Evolutionary conservation across 2,329 filamentous ascomycete genomes (phyloP), one percentile per base, ranked within the genome.

Genomic region (Colletotrichum echinochloae): DNA sequence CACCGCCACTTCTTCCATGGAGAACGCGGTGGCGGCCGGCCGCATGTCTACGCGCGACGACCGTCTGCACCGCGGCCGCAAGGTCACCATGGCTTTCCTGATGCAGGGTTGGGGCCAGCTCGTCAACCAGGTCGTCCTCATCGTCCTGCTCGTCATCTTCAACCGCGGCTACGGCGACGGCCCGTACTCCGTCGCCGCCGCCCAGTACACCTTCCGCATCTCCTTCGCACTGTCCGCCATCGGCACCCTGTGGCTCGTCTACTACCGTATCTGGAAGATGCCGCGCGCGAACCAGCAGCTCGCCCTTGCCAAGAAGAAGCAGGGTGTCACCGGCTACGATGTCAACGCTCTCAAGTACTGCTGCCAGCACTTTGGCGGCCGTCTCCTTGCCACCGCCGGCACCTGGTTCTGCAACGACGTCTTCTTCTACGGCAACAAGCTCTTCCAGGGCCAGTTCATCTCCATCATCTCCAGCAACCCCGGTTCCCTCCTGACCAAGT

Each of bases 61-160:
- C 80, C 94, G 95, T 79, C 90, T 98, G 63, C 95, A 98, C 85
- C 94, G 95, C 83, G 95, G 95, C 74, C 93, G 95, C 78, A 97
- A 97, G 82, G 95, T 98, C 79, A 97, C 94, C 74, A 94, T 92
- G 81, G 95, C 95, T 69, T 98, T 98, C 85, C 83, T 98, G 82
- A 98, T 98, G 95, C 95, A 98, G 83, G 95, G 95, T 65, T 98
- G 95, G 95, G 95, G 95, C 74, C 95, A 98, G 82, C 93, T 97
- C 80, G 86, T 93, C 85, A 98, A 98, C 88, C 95, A 98, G 83
- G 91, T 92, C 76, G 83, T 97, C 67, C 88, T 98, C 73, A 97
- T 98, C 77, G 80, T 97, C 64, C 86, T 97, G 60, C 89, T 98
- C 69, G 86, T 97, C 76, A 92, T 95, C 83, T 96, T 97, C 88